These are phyloP conservation scores for Agaricales sp. DNA, from an alignment of 1,284 basidiomycete genomes.

Conservation along the genomic window DNA sequence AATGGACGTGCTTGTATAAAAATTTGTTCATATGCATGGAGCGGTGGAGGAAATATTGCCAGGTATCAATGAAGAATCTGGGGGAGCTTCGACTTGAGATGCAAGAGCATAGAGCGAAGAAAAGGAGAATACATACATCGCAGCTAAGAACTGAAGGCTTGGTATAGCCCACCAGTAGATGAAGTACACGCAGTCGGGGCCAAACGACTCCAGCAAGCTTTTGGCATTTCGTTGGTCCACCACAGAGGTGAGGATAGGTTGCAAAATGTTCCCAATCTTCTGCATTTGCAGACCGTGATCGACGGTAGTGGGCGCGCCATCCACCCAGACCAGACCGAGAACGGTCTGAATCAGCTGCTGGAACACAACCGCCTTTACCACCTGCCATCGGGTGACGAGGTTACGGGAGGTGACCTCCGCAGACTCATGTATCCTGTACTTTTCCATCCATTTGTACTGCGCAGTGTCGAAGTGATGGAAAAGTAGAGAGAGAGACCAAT, in stretches of 20 bases:
- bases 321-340: constrained; percentile 65
- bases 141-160: constrained; percentile 61
- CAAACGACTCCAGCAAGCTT: constrained; percentile 25
- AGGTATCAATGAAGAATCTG: constrained; percentile 94
- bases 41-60: constrained; percentile 97
- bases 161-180: constrained; percentile 97
- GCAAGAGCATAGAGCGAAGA: constrained; percentile 3
- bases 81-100: constrained; percentile 6
- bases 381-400: constrained; percentile 59
- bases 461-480: constrained; percentile 79
- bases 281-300: constrained; percentile 48
- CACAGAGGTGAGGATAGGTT: constrained; percentile 31
- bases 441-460: constrained; percentile 72
- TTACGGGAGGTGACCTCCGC: constrained; percentile 74
- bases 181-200: constrained; percentile 45
- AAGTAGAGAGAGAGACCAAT: constrained; percentile 78
- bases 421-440: constrained; percentile 83
- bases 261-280: constrained; percentile 23
- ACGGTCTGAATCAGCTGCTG: constrained; percentile 84
- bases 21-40: constrained; percentile 86
- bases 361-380: constrained; percentile 71
- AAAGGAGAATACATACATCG: constrained; percentile 74
- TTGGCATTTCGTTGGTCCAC: constrained; percentile 27
- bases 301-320: constrained; percentile 26
- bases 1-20: constrained; percentile 89